These are phyloP conservation scores for Candida xiaguanensis DNA, from an alignment of 805 yeast species.

Conservation along the genomic window DNA sequence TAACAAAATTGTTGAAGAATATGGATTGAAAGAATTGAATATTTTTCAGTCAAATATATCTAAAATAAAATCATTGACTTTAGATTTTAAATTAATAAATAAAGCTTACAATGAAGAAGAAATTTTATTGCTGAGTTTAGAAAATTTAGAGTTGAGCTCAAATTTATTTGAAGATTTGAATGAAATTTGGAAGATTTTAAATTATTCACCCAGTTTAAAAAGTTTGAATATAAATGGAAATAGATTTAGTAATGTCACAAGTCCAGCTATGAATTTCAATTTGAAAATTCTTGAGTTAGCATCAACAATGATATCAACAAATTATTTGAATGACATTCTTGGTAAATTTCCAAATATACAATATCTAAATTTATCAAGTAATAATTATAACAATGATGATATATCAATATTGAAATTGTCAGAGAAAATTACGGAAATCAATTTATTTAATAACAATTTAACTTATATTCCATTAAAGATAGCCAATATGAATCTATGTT, in stretches of 20 bases:
- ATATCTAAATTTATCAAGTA: constrained; percentile 31
- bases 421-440: constrained; percentile 13
- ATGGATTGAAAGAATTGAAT: constrained; percentile 61
- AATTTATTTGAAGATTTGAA: constrained; percentile 48
- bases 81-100: constrained; percentile 42
- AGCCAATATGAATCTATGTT: constrained; percentile 5
- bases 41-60: constrained; percentile 44
- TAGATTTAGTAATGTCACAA: constrained; percentile 21
- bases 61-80: constrained; percentile 44
- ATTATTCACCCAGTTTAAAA: constrained; percentile 32
- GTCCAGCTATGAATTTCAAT: background rate
- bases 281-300: constrained; percentile 15
- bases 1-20: constrained; percentile 53
- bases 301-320: constrained; percentile 17
- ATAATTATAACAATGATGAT: constrained; percentile 22
- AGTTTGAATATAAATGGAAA: constrained; percentile 55
- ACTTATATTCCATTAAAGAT: constrained; percentile 22
- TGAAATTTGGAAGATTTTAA: constrained; percentile 35
- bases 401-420: constrained; percentile 9
- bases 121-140: too few species aligned
- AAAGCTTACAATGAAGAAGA: constrained; percentile 12
- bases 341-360: constrained; percentile 37
- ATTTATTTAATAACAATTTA: constrained; percentile 43
- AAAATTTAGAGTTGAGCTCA: constrained; percentile 54
- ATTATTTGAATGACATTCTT: constrained; percentile 15